phyloP scores from a whole-genome alignment of 2,329 filamentous ascomycete species.

The Botrytis pseudocinerea region DNA sequence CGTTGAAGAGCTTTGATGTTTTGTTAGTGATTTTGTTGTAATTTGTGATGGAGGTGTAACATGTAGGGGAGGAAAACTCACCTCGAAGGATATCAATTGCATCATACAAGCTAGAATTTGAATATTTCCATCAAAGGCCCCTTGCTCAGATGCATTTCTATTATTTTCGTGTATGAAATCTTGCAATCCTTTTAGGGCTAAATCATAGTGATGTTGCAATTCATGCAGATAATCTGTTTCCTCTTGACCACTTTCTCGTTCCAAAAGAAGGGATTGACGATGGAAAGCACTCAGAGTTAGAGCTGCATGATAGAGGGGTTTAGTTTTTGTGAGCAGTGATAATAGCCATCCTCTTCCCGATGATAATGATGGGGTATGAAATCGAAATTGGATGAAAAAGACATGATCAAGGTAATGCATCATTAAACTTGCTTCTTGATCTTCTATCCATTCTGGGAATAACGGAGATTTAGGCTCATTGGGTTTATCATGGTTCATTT shows the following conservation, averaged over 20 bases:
- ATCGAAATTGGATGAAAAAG: slow-evolving; percentile 62
- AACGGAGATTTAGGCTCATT: neutral
- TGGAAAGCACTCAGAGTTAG: slow-evolving; percentile 58
- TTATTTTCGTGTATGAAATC: slow-evolving; percentile 9
- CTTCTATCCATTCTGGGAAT: slow-evolving; percentile 26
- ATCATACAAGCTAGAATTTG: slow-evolving; percentile 24
- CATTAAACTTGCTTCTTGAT: slow-evolving; percentile 41
- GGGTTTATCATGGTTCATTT: neutral
- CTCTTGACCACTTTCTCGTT: slow-evolving; percentile 15
- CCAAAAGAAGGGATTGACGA: slow-evolving; percentile 43
- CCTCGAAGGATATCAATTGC: slow-evolving; percentile 24
- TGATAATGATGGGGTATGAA: slow-evolving; percentile 57
- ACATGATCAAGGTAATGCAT: slow-evolving; percentile 63
- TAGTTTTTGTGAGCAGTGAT: slow-evolving; percentile 56
- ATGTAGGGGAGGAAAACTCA: neutral
- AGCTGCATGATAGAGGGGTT: slow-evolving; percentile 55
- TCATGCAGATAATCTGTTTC: slow-evolving; percentile 23
- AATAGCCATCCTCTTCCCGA: slow-evolving; percentile 63
- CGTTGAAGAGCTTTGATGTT: slow-evolving; percentile 37
- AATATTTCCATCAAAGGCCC: slow-evolving; percentile 16
- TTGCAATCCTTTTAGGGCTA: slow-evolving; percentile 10
- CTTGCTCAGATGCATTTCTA: slow-evolving; percentile 6
- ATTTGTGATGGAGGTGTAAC: neutral
- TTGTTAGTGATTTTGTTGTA: neutral
- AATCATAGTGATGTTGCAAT: slow-evolving; percentile 22